Base-by-base conservation (phyloP, 371 early-diverging fungal species). In the Mucor plumbeus region DNA sequence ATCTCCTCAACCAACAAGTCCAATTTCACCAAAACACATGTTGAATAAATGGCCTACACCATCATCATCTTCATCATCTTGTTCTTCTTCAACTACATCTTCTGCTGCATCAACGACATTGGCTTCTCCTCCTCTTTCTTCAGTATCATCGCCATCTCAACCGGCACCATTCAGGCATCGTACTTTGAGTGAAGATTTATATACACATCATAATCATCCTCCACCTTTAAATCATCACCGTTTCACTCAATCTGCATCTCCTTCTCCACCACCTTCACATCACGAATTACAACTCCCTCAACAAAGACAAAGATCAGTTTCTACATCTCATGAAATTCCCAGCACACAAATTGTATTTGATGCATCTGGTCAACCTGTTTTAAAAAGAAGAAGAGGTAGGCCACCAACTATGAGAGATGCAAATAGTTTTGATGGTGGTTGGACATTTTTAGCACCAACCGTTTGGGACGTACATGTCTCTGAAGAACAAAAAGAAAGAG, bases 381-480 rank as follows among this genome's bases (percentile, higher is more conserved):
- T 79, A 34, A 82, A 79, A 59, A 75, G 82, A 39, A 73, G 74
- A 21, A 68, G 82, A 58, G 82, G 82, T 7, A 58, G 82, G 34
- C 82, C 82, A 11, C 82, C 78, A 5, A 77, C 54, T 41, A 50
- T 54, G 19, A 58, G 73, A 17, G 68, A 72, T n/a, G 55, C 67
- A 5, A 67, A 40, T 8, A 33, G 17, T 5, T 47, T 57, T 26
- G 69, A 75, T 56, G 80, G 80, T 31, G 76, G 79, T 1, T 82
- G 75, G 76, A 79, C 78, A 0, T 83, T 83, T 65, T 60, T 83
- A 40, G 70, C 84, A 10, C 84, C 84, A 7, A 80, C 81, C 1
- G 81, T 80, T 0, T 83, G 83, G 83, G 73, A 76, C 53, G 80
- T 83, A 35, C 62, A 43, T 39, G 55, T 62, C 5, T 63, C 63